Percentiles rank a stretch among this genome's conserved stretches.
Conservation (phyloP, 2,329 filamentous ascomycete genomes). For the Colletotrichum sp. region DNA sequence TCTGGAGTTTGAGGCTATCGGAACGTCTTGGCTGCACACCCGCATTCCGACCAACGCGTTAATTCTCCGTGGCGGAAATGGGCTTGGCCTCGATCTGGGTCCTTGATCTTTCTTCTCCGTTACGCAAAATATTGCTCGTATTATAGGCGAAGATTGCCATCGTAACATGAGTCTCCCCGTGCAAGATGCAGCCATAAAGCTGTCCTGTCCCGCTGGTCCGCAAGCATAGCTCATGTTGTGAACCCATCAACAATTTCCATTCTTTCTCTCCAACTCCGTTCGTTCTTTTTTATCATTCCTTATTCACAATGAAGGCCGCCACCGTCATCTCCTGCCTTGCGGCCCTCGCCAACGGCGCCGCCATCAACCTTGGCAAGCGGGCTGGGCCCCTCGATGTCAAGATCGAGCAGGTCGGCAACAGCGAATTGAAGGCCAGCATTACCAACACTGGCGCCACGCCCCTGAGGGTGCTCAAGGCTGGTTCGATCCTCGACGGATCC, state of each 20-base stretch:
- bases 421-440: slow-evolving; percentile 50
- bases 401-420: slow-evolving; percentile 49
- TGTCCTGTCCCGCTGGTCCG: not conserved
- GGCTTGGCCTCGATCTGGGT: not conserved
- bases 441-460: slow-evolving; percentile 51
- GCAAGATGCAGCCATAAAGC: not conserved
- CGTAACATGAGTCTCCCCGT: not conserved
- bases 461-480: slow-evolving; percentile 53
- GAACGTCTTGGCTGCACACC: not conserved
- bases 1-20: not conserved
- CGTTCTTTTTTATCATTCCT: not conserved
- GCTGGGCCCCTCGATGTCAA: slow-evolving; percentile 40
- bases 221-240: not conserved
- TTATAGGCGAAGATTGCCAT: not conserved
- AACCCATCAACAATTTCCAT: not conserved
- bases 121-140: not conserved
- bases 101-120: not conserved
- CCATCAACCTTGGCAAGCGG: slow-evolving; percentile 36
- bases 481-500: slow-evolving; percentile 50
- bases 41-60: not conserved
- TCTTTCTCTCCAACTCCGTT: not conserved
- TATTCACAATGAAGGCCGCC: slow-evolving; percentile 40
- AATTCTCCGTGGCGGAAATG: slow-evolving; percentile 1
- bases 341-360: slow-evolving; percentile 36
- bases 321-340: slow-evolving; percentile 38